Evolutionary conservation across 2,329 filamentous ascomycete species (phyloP), one percentile per base, ranked within the genome.

Genomic region (Madurella mycetomatis): DNA sequence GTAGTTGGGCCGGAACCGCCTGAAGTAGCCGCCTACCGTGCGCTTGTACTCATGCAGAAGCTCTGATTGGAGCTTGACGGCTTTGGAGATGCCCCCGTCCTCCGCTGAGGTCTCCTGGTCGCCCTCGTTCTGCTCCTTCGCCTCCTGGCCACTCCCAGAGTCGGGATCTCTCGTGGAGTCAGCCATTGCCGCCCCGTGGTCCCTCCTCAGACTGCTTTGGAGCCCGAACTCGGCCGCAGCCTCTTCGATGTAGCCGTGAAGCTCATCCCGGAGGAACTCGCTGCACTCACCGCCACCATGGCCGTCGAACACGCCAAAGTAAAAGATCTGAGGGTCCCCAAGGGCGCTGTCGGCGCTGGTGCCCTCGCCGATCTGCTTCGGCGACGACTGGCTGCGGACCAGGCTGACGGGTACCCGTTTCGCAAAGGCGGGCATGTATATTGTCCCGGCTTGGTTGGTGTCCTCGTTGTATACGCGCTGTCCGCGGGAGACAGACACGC

Each of bases 231-330:
- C 78, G 53, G 77, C 76, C 0, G 90, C 88, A 0, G 90, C 83
- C 61, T 90, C 81, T 70, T 99, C 92, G 37, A 99, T 85, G 68
- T 96, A 97, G 9, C 83, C 82, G 69, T 96, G 94, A 56, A 99
- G 74, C 66, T 88, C 83, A 56, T 96, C 89, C 54, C 85, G 81
- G 61, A 97, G 72, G 64, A 96, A 97, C 16, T 87, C 85, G 56
- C 90, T 91, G 70, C 94, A 97, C 69, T 96, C 88, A 17, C 77
- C 81, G 17, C 94, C 94, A 9, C 94, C 94, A 73, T 99, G 94
- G 2, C 94, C 94, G 70, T 99, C 94, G 66, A 97, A 99, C 1
- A 97, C 85, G 1, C 83, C 92, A 77, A 96, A 99, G 71, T 97
- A 99, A 71, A 99, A 99, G 34, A 97, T 86, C 68, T 97, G 92